Base-by-base conservation (phyloP, 139 green algal genomes). In the Deuterostichococcus epilithicus region DNA sequence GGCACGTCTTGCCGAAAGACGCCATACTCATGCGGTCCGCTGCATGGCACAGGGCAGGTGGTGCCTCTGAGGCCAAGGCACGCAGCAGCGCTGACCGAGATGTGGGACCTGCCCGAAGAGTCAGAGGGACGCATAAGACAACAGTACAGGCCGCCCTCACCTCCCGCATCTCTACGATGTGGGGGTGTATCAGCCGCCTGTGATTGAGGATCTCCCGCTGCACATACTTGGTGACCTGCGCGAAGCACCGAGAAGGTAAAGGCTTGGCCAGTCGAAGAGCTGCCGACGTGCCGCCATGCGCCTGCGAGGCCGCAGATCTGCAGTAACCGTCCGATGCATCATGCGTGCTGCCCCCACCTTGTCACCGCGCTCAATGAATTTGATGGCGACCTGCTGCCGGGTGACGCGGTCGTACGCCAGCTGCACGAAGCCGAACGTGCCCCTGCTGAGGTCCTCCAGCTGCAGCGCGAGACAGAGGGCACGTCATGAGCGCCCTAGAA, bases 181-280 rank as follows among this genome's bases (percentile, higher is more conserved):
- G 87, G 8, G 87, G 87, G 77, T 91, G 87, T 33, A 84, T 80
- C 38, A 91, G 74, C 18, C 77, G 77, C 78, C 83, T 82, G 72
- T 91, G 87, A 68, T 91, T 91, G 73, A 90, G 76, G 30, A 91
- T 88, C 76, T 91, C 87, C 10, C 86, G 77, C 45, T 97, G 88
- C 42, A 99, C 95, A 86, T 99, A 98, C 80, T 98, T 97, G 47
- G 90, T 97, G 44, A 99, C 91, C 87, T 91, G 77, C 58, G 38
- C 0, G 10, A 3, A 71, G 3, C 23, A 3, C 5, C 6, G 66
- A 15, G 20, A 28, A 36, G 52, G 23, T 28, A 34, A 1, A 15
- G 33, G 22, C 33, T 39, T 39, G 13, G 58, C 25, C 58, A 67
- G 25, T 26, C 58, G 26, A 26, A 25, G 22, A 70, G n/a, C 1